phyloP scores from a whole-genome alignment of 495 filamentous ascomycete species.

The Venustampulla echinocandica region DNA sequence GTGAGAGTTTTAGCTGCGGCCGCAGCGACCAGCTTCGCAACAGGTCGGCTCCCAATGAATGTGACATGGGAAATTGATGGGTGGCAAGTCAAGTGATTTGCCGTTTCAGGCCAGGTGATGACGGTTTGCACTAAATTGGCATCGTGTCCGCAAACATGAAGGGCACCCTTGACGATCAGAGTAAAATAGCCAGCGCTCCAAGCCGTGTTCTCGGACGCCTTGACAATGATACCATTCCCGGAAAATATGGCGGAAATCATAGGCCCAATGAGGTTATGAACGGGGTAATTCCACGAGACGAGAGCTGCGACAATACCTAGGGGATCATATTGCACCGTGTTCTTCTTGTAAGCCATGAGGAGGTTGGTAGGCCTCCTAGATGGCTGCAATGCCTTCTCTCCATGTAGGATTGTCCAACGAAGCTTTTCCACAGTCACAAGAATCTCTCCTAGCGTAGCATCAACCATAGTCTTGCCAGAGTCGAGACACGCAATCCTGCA shows the following conservation, averaged over 20 bases:
- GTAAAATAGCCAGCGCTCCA: constrained; percentile 82
- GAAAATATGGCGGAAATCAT: constrained; percentile 85
- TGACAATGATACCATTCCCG: constrained; percentile 88
- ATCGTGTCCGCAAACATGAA: constrained; percentile 76
- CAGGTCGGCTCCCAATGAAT: constrained; percentile 89
- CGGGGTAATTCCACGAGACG: constrained; percentile 94
- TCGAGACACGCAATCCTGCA: constrained; percentile 82
- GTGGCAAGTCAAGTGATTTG: constrained; percentile 77
- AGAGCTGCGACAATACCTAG: constrained; percentile 86
- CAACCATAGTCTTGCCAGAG: constrained; percentile 94
- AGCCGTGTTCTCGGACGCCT: constrained; percentile 86
- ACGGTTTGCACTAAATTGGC: constrained; percentile 75
- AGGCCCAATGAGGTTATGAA: constrained; percentile 90
- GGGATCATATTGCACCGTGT: constrained; percentile 84
- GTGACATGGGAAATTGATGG: constrained; percentile 79
- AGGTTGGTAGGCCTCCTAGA: constrained; percentile 71
- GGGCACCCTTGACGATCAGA: constrained; percentile 65
- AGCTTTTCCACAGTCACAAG: constrained; percentile 90
- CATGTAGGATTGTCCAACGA: constrained; percentile 87
- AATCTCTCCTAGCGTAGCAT: constrained; percentile 89
- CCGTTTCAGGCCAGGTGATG: constrained; percentile 77
- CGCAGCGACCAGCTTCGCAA: constrained; percentile 80
- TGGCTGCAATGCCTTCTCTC: constrained; percentile 70
- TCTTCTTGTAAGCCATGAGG: constrained; percentile 92
- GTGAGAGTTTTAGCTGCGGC: constrained; percentile 77